phyloP scores from a whole-genome alignment of 2,329 filamentous ascomycete genomes.

The Fusarium sp. region DNA sequence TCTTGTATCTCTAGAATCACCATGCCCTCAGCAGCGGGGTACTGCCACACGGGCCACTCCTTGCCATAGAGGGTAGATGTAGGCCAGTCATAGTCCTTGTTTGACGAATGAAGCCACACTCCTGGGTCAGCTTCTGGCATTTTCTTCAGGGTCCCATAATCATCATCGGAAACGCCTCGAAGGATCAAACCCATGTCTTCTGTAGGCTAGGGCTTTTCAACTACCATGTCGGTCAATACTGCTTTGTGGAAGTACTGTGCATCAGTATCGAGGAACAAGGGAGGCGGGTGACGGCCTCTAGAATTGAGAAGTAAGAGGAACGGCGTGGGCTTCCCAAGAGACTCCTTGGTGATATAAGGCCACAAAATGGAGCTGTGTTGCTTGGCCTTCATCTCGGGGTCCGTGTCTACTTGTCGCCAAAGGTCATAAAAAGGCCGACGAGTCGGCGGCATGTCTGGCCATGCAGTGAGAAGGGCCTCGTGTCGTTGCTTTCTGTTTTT shows the following conservation, averaged over 20 bases:
- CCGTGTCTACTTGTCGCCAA: not conserved
- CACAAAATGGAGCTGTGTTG: not conserved
- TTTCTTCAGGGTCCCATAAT: not conserved
- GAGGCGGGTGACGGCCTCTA: not conserved
- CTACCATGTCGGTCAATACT: rapidly evolving
- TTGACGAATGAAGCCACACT: not conserved
- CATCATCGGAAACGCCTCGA: not conserved
- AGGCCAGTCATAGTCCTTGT: not conserved
- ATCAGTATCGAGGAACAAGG: not conserved
- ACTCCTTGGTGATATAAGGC: not conserved
- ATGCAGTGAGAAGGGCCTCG: not conserved
- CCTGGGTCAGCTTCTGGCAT: rapidly evolving
- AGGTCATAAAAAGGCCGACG: not conserved
- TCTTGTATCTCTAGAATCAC: not conserved
- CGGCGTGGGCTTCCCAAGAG: not conserved
- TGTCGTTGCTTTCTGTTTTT: not conserved
- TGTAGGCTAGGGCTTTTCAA: not conserved
- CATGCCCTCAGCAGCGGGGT: not conserved
- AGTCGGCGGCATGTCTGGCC: not conserved
- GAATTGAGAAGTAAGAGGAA: not conserved
- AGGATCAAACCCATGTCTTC: not conserved
- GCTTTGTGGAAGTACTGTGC: too few species aligned
- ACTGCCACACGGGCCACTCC: not conserved
- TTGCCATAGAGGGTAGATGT: not conserved
- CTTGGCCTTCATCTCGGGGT: rapidly evolving